These are phyloP conservation scores for Thalassiosira ordinaria DNA, from an alignment of 352 stramenopile genomes.

Conservation along the genomic window DNA sequence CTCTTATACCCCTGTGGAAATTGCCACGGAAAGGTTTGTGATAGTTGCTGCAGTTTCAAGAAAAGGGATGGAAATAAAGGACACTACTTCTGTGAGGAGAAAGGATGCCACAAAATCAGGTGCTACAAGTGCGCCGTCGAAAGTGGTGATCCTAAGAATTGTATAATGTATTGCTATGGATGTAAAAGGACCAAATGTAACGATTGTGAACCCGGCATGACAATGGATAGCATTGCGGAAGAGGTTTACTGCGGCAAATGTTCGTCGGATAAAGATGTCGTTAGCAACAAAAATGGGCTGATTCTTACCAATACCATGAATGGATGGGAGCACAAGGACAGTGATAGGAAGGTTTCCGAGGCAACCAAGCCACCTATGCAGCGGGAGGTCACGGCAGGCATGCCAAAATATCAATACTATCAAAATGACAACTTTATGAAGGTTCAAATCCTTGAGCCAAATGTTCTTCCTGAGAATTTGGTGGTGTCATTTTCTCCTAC, in stretches of 20 bases:
- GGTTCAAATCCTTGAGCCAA: constrained; percentile 80
- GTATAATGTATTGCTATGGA: background rate
- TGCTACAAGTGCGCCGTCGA: background rate
- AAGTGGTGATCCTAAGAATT: background rate
- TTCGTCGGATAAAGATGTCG: too few species aligned
- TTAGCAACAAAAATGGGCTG: too few species aligned
- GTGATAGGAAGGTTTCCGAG: too few species aligned
- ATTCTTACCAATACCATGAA: too few species aligned
- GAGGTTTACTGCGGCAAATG: background rate
- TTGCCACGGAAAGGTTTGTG: too few species aligned
- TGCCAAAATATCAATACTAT: constrained; percentile 87
- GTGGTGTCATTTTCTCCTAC: constrained; percentile 68
- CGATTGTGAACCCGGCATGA: background rate
- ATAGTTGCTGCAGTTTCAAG: too few species aligned
- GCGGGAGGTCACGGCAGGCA: constrained; percentile 39
- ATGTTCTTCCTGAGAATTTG: constrained; percentile 62
- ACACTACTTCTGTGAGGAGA: too few species aligned
- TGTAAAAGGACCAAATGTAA: background rate
- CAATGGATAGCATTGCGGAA: background rate
- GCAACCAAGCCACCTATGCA: too few species aligned
- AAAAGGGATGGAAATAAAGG: too few species aligned
- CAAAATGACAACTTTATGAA: constrained; percentile 83
- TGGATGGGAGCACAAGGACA: too few species aligned
- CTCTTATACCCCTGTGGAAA: too few species aligned
- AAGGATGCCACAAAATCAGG: background rate